Evolutionary conservation across 2,329 filamentous ascomycete genomes (phyloP).

Genomic region (Pseudopyricularia javanii): DNA sequence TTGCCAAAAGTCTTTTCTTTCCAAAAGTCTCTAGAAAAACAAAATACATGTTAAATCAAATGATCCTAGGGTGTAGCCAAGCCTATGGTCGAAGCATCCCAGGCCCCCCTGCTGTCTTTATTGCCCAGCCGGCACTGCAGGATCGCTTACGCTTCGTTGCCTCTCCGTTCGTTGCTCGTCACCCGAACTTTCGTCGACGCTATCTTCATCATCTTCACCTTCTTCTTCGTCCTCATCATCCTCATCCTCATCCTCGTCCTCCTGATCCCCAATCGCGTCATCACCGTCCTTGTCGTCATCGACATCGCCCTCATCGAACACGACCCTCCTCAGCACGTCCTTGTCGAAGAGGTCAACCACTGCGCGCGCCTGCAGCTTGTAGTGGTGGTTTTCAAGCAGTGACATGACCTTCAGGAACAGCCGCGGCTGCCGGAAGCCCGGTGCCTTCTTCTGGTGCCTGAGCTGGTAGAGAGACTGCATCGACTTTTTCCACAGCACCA

Average conservation of each 20-base stretch:
- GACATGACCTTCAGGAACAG: constrained; percentile 80
- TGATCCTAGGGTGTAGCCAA: neutral
- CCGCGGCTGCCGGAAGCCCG: constrained; percentile 61
- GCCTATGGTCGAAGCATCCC: neutral
- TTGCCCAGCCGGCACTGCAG: constrained; percentile 8
- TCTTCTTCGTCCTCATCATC: constrained; percentile 32
- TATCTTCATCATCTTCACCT: constrained; percentile 46
- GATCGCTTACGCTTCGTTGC: constrained; percentile 37
- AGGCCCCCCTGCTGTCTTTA: neutral
- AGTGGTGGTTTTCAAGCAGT: constrained; percentile 80
- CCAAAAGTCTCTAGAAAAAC: too few species aligned
- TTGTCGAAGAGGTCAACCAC: constrained; percentile 93
- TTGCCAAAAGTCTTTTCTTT: too few species aligned
- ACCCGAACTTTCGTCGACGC: constrained; percentile 30
- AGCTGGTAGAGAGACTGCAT: constrained; percentile 71
- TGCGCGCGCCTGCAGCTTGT: constrained; percentile 75
- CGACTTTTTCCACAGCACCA: constrained; percentile 80
- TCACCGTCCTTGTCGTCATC: constrained; percentile 17
- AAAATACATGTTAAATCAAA: neutral
- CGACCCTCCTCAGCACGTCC: constrained; percentile 69
- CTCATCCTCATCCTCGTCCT: constrained; percentile 5
- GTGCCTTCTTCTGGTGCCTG: constrained; percentile 60
- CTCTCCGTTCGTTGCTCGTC: constrained; percentile 43
- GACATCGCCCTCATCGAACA: constrained; percentile 58
- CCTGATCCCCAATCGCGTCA: constrained; percentile 10